A percentile compares a stretch with the other conserved stretches of the same genome.
These are phyloP conservation scores for Penicillium sp. DNA, from an alignment of 2,329 filamentous ascomycete species.

Conservation along the genomic window DNA sequence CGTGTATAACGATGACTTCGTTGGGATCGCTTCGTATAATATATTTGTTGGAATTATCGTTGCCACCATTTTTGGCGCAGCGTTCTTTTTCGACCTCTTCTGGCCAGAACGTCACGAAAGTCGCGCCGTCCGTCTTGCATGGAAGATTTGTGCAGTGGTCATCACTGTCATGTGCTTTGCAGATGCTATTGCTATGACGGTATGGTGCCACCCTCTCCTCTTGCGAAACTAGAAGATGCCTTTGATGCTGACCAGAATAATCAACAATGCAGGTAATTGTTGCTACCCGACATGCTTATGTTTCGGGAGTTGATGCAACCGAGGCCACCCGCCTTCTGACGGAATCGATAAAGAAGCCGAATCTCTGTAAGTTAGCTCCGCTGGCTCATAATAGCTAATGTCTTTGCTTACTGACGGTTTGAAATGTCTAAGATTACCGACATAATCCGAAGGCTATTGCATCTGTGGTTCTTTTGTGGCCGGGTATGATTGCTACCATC, in stretches of 20 bases:
- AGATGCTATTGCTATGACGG: conserved; percentile 48
- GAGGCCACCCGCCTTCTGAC: conserved; percentile 25
- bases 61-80: conserved; percentile 56
- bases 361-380: conserved; percentile 20
- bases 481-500: conserved; percentile 48
- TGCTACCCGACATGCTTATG: conserved; percentile 43
- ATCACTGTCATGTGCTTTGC: conserved; percentile 47
- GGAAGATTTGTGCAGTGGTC: conserved; percentile 51
- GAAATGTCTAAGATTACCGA: conserved; percentile 34
- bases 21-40: conserved; percentile 55
- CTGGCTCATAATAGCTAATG: background rate
- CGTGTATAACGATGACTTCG: conserved; percentile 53
- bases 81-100: conserved; percentile 61
- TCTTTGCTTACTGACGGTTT: background rate
- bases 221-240: background rate
- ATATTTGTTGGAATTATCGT: conserved; percentile 57
- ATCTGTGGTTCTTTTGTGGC: conserved; percentile 52
- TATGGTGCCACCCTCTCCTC: conserved; percentile 19
- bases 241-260: background rate
- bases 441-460: conserved; percentile 50
- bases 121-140: conserved; percentile 48
- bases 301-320: conserved; percentile 38
- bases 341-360: conserved; percentile 32
- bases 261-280: conserved; percentile 38
- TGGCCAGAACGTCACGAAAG: conserved; percentile 55